Evolutionary conservation across 2,329 filamentous ascomycete genomes (phyloP).

Genomic region (Metarhizium album): DNA sequence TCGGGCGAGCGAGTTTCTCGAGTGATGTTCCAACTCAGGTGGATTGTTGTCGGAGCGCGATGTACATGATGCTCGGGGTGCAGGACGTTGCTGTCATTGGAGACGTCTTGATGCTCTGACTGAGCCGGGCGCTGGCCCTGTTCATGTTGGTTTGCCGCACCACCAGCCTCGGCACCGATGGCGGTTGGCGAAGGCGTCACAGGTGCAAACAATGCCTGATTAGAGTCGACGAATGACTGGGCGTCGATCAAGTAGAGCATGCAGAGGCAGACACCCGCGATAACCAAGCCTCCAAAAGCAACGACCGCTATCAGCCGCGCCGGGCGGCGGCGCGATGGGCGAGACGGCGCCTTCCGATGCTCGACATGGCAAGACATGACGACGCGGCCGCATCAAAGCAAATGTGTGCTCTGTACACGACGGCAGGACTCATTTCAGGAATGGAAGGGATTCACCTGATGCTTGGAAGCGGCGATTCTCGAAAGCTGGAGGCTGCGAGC

Average conservation of each 20-base stretch:
- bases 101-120: neutral
- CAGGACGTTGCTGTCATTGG: conserved; percentile 14
- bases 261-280: neutral
- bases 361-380: neutral
- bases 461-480: too few relatives aligned
- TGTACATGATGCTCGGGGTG: conserved; percentile 31
- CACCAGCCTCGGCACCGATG: neutral
- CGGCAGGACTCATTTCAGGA: too few relatives aligned
- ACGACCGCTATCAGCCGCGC: neutral
- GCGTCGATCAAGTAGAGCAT: neutral
- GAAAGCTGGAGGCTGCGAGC: too few relatives aligned
- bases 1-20: conserved; percentile 29
- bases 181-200: neutral
- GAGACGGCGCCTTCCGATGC: neutral
- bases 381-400: too few relatives aligned
- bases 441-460: too few relatives aligned
- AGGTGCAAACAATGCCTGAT: neutral
- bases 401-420: too few relatives aligned
- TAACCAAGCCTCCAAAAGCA: neutral
- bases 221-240: neutral
- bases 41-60: conserved; percentile 22
- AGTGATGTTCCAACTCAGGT: conserved; percentile 28
- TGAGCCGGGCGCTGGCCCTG: neutral
- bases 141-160: neutral
- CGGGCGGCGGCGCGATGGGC: neutral